A percentile compares a stretch with the other conserved stretches of the same genome.
phyloP scores from a whole-genome alignment of 2,329 filamentous ascomycete species.

The Hypomyces rosellus region DNA sequence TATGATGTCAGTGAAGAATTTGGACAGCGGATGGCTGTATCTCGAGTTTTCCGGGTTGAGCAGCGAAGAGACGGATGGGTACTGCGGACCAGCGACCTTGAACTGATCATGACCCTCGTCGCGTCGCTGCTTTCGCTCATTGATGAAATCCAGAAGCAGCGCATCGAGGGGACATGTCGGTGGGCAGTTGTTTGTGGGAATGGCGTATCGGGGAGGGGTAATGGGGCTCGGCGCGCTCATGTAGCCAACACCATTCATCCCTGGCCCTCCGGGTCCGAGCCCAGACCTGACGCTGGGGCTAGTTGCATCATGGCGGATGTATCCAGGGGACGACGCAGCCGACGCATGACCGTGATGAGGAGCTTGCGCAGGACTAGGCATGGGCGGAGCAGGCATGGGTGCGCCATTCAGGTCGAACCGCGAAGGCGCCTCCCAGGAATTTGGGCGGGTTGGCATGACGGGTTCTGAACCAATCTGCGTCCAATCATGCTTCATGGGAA shows the following conservation, averaged over 20 bases:
- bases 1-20: conserved; percentile 79
- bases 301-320: not conserved
- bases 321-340: not conserved
- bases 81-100: conserved; percentile 67
- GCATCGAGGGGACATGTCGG: conserved; percentile 72
- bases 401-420: not conserved
- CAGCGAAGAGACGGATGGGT: conserved; percentile 73
- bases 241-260: conserved; percentile 4
- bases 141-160: conserved; percentile 74
- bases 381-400: not conserved
- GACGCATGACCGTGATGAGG: conserved; percentile 2
- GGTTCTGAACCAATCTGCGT: conserved; percentile 21
- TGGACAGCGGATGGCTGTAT: conserved; percentile 70
- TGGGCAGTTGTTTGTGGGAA: conserved; percentile 50
- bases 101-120: conserved; percentile 57
- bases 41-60: conserved; percentile 61
- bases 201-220: conserved; percentile 17
- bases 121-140: conserved; percentile 59
- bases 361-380: not conserved
- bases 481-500: conserved; percentile 48
- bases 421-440: not conserved
- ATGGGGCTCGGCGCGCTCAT: conserved; percentile 6
- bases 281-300: conserved; percentile 44
- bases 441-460: not conserved
- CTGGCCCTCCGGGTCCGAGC: conserved; percentile 40